Base-by-base conservation (phyloP, 2,329 filamentous ascomycete species). In the Periconia sp. region DNA sequence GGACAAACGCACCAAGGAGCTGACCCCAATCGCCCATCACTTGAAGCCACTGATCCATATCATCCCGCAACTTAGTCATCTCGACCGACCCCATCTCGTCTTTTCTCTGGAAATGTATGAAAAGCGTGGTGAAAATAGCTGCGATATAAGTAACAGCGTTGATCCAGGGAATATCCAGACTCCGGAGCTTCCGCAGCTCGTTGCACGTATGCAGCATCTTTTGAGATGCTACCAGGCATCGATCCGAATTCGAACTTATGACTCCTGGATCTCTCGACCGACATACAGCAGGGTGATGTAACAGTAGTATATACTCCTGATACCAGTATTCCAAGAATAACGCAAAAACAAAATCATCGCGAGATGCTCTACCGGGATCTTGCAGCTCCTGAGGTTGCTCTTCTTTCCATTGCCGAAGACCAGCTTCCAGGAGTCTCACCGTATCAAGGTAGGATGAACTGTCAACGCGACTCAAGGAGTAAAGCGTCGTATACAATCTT, bases 131-230 rank as follows among this genome's bases (percentile, higher is more conserved):
- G 62, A 91, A 90, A 52, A 90, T 86, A 23, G 88, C 88, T 42
- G 87, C 85, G 13, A 90, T 80, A 64, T 90, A 91, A 6, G 90
- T 82, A 0, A 89, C 86, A 46, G 85, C 81, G 45, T 88, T 87
- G 62, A 90, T 89, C 88, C 89, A 92, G 1, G 89, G 91, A 1
- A 88, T 90, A 65, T 93, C 90, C 3, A 92, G 75, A 43, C 85
- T 85, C 64, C 88, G 89, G 53, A 86, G 77, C 60, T 80, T 81
- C 53, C 84, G 82, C 45, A 92, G 73, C 49, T 84, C 77, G 19
- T 79, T 77, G 6, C 86, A 83, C 23, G 82, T 79, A 19, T 79
- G 76, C 2, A 92, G 76, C 73, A 91, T 84, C 56, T 86, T 82
- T 45, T 82, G 80, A 6, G 87, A 82, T 10, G 84, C 84, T 46